phyloP scores from a whole-genome alignment of 371 early-diverging fungal genomes.

The Mortierella sp. region DNA sequence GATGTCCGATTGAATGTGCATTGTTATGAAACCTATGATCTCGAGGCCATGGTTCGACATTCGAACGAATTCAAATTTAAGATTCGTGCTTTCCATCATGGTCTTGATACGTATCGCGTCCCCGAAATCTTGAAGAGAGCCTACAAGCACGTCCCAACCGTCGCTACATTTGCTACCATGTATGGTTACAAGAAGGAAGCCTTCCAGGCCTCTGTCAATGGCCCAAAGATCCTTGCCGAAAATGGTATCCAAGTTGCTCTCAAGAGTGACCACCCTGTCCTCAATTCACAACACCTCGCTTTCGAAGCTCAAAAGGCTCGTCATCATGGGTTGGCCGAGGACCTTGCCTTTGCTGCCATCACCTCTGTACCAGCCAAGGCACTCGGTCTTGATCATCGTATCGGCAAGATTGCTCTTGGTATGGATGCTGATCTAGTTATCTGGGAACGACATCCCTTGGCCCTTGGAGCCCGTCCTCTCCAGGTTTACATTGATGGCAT shows the following conservation, averaged over 20 bases:
- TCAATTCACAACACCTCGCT: constrained; percentile 75
- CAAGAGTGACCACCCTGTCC: constrained; percentile 83
- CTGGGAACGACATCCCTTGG: constrained; percentile 76
- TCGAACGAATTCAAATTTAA: constrained; percentile 78
- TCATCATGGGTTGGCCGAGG: constrained; percentile 77
- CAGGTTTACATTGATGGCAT: constrained; percentile 80
- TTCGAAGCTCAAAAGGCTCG: constrained; percentile 81
- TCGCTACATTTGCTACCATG: constrained; percentile 74
- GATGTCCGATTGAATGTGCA: constrained; percentile 79
- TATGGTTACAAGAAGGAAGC: constrained; percentile 84
- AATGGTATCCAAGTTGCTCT: constrained; percentile 80
- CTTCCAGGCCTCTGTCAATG: constrained; percentile 68
- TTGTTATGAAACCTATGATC: constrained; percentile 75
- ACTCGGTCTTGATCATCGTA: constrained; percentile 72
- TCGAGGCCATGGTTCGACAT: constrained; percentile 78
- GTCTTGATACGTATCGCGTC: constrained; percentile 77
- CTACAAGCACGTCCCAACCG: constrained; percentile 66
- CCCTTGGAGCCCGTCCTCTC: constrained; percentile 80
- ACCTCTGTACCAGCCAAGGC: constrained; percentile 80
- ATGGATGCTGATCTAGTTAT: constrained; percentile 86
- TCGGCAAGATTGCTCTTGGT: constrained; percentile 72
- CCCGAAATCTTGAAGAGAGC: constrained; percentile 70
- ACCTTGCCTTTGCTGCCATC: constrained; percentile 69
- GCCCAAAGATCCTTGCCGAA: constrained; percentile 68
- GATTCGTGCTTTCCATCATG: constrained; percentile 84